Evolutionary conservation across 352 stramenopile genomes (phyloP).

Genomic region (Phytophthora colocasiae): DNA sequence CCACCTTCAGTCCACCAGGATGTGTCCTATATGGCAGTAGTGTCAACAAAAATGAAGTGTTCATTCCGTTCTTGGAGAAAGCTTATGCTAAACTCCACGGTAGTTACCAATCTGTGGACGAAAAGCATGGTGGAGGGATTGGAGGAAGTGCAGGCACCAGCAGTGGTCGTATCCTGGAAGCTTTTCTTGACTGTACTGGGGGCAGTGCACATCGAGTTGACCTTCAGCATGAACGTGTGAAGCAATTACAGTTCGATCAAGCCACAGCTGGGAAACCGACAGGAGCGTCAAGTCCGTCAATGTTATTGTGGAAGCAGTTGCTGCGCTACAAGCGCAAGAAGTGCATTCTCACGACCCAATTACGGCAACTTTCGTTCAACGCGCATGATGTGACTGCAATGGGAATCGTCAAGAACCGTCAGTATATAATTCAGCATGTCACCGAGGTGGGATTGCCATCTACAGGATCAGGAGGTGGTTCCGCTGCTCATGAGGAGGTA

Average conservation of each 20-base stretch:
- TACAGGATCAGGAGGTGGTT: constrained; percentile 1
- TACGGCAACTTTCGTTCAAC: constrained; percentile 79
- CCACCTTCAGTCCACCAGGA: constrained; percentile 41
- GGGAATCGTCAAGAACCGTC: constrained; percentile 80
- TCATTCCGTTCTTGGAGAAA: constrained; percentile 90
- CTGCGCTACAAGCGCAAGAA: constrained; percentile 64
- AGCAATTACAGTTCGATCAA: constrained; percentile 37
- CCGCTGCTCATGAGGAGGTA: constrained; percentile 9
- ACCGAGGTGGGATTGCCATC: constrained; percentile 57
- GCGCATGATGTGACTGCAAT: constrained; percentile 58
- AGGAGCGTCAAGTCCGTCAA: constrained; percentile 36
- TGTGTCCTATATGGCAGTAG: constrained; percentile 77
- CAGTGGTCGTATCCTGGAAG: constrained; percentile 79
- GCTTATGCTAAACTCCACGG: constrained; percentile 91
- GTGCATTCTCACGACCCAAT: constrained; percentile 70
- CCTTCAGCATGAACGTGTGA: constrained; percentile 55
- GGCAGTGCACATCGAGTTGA: constrained; percentile 82
- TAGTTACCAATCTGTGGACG: constrained; percentile 64
- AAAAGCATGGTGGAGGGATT: constrained; percentile 42
- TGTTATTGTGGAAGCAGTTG: constrained; percentile 72
- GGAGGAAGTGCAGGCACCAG: constrained; percentile 45
- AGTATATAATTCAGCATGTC: constrained; percentile 76
- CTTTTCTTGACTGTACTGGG: constrained; percentile 90
- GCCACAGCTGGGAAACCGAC: constrained; percentile 21
- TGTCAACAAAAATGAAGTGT: constrained; percentile 86